These are phyloP conservation scores for Alternaria rosae DNA, from an alignment of 2,329 filamentous ascomycete species.

Conservation along the genomic window DNA sequence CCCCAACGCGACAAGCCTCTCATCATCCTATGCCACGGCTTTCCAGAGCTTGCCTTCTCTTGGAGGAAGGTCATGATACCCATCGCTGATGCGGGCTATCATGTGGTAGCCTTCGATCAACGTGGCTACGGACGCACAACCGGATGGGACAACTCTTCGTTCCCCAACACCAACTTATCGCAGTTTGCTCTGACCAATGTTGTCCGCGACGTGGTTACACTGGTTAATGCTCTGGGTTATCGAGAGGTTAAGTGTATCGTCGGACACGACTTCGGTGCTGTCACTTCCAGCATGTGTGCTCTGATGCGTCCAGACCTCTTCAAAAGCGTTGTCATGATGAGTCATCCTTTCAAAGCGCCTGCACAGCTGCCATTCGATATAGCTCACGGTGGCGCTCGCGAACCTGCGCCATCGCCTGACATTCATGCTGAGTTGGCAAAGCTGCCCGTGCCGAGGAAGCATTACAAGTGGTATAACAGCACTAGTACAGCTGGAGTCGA, in stretches of 20 bases:
- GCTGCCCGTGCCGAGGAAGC: slow-evolving; percentile 66
- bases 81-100: slow-evolving; percentile 67
- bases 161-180: slow-evolving; percentile 61
- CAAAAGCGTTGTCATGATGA: slow-evolving; percentile 67
- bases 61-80: slow-evolving; percentile 70
- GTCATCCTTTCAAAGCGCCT: slow-evolving; percentile 68
- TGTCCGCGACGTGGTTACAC: slow-evolving; percentile 67
- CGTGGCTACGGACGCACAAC: slow-evolving; percentile 73
- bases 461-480: slow-evolving; percentile 74
- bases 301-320: slow-evolving; percentile 72
- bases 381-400: slow-evolving; percentile 39
- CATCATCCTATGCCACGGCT: slow-evolving; percentile 70
- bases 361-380: slow-evolving; percentile 59
- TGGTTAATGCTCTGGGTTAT: slow-evolving; percentile 69
- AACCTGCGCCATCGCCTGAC: slow-evolving; percentile 43
- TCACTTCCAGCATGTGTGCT: slow-evolving; percentile 66
- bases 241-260: slow-evolving; percentile 65
- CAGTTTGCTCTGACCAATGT: slow-evolving; percentile 66
- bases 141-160: slow-evolving; percentile 63
- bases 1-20: slow-evolving; percentile 58
- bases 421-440: slow-evolving; percentile 65
- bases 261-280: slow-evolving; percentile 72
- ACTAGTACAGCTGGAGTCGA: slow-evolving; percentile 56
- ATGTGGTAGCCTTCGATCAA: slow-evolving; percentile 72
- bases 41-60: slow-evolving; percentile 72